Evolutionary conservation across 2,329 filamentous ascomycete species (phyloP).

Genomic region (Alternaria gansuensis): DNA sequence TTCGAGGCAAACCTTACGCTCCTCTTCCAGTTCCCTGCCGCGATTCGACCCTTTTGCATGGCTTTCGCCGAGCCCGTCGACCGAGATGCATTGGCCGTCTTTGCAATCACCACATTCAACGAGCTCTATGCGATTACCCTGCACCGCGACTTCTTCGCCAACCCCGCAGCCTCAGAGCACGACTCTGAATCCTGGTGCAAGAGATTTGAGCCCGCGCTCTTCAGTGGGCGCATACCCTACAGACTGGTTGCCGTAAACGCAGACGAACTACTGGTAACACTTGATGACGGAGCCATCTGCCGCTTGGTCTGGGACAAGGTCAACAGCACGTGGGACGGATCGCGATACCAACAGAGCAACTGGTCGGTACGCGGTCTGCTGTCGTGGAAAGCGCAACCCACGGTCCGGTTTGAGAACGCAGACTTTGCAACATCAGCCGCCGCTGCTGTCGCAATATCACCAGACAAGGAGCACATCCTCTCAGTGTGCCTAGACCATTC

Average conservation of each 20-base stretch:
- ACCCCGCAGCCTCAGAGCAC: constrained; percentile 72
- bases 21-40: constrained; percentile 77
- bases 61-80: constrained; percentile 82
- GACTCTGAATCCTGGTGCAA: constrained; percentile 81
- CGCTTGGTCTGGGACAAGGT: constrained; percentile 60
- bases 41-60: constrained; percentile 79
- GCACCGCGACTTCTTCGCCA: constrained; percentile 81
- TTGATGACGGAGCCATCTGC: constrained; percentile 80
- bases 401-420: constrained; percentile 71
- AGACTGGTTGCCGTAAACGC: constrained; percentile 78
- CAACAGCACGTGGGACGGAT: constrained; percentile 69
- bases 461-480: constrained; percentile 67
- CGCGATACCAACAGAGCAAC: constrained; percentile 75
- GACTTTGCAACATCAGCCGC: constrained; percentile 69
- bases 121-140: constrained; percentile 86
- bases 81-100: constrained; percentile 79
- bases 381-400: constrained; percentile 71
- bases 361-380: constrained; percentile 71
- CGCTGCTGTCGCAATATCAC: constrained; percentile 64
- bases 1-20: constrained; percentile 77
- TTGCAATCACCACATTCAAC: constrained; percentile 79
- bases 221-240: constrained; percentile 81
- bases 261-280: constrained; percentile 78
- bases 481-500: constrained; percentile 90
- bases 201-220: constrained; percentile 73